Evolutionary conservation across 306 rosid genomes (phyloP).

Genomic region (Geum urbanum): DNA sequence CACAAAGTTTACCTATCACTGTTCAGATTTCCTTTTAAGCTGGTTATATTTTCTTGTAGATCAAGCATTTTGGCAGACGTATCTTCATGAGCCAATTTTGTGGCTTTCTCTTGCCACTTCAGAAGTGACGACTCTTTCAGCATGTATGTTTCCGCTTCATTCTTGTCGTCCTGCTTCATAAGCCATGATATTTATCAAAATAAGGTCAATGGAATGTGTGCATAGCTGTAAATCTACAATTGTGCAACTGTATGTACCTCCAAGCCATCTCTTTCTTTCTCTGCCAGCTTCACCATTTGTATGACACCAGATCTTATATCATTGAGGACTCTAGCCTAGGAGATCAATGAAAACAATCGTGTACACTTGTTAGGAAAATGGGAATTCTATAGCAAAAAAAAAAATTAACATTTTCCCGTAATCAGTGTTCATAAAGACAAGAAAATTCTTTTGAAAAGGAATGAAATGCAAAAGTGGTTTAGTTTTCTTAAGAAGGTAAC

Average conservation of each 20-base stretch:
- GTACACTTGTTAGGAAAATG: too few relatives aligned
- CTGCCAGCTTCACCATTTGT: too few relatives aligned
- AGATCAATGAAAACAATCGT: too few relatives aligned
- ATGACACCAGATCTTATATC: too few relatives aligned
- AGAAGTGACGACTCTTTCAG: constrained; percentile 73
- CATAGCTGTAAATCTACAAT: background rate
- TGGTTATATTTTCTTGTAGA: constrained; percentile 42
- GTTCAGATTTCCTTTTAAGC: constrained; percentile 65
- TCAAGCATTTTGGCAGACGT: constrained; percentile 48
- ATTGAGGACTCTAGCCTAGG: too few relatives aligned
- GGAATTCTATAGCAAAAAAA: too few relatives aligned
- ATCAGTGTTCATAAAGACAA: too few relatives aligned
- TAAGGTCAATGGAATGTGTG: constrained; percentile 10
- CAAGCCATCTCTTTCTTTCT: constrained; percentile 87
- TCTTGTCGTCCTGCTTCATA: constrained; percentile 83
- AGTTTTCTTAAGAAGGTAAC: too few relatives aligned
- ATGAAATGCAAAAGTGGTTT: too few relatives aligned
- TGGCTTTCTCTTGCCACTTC: constrained; percentile 91
- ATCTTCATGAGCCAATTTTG: constrained; percentile 74
- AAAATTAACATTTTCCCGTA: too few relatives aligned
- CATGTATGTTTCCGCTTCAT: constrained; percentile 93
- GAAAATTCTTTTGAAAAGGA: too few relatives aligned
- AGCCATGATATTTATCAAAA: constrained; percentile 21
- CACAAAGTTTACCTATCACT: constrained; percentile 55
- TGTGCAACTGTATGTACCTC: too few relatives aligned